These are phyloP conservation scores for Dryas drummondii DNA, from an alignment of 306 rosid genomes.

Conservation along the genomic window DNA sequence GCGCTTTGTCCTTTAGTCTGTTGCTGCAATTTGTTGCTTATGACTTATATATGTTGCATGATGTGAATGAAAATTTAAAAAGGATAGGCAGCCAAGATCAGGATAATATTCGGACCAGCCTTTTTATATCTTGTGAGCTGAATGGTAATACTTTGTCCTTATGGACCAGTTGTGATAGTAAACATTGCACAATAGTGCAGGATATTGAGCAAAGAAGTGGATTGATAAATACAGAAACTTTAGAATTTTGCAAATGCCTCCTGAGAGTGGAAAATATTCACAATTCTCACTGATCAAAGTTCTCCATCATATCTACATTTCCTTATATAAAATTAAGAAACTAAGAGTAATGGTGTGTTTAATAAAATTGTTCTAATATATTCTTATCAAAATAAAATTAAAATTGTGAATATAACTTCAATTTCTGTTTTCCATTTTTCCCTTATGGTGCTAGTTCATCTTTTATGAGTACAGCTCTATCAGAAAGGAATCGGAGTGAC, in stretches of 20 bases:
- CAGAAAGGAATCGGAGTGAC: constrained; percentile 83
- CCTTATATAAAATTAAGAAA: not conserved
- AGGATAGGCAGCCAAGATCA: not conserved
- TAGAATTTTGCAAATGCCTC: not conserved
- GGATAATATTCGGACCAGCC: too few species aligned
- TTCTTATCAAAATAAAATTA: not conserved
- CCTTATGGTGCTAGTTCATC: constrained; percentile 7
- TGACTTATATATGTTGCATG: not conserved
- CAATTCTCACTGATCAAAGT: not conserved
- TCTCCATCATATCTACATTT: not conserved
- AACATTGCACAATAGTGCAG: not conserved
- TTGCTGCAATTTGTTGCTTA: not conserved
- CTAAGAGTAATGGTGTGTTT: not conserved
- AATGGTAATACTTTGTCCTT: not conserved
- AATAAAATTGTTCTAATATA: not conserved
- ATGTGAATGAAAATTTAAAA: not conserved
- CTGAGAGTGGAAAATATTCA: not conserved
- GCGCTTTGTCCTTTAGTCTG: not conserved
- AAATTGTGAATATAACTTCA: not conserved
- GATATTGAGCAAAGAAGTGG: not conserved
- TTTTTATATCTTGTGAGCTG: not conserved
- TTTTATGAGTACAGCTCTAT: constrained; percentile 54
- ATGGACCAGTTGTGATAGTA: constrained; percentile 1
- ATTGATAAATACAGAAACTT: not conserved
- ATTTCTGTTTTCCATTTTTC: not conserved